These are phyloP conservation scores for Plenodomus tracheiphilus DNA, from an alignment of 2,329 filamentous ascomycete species.

Conservation along the genomic window DNA sequence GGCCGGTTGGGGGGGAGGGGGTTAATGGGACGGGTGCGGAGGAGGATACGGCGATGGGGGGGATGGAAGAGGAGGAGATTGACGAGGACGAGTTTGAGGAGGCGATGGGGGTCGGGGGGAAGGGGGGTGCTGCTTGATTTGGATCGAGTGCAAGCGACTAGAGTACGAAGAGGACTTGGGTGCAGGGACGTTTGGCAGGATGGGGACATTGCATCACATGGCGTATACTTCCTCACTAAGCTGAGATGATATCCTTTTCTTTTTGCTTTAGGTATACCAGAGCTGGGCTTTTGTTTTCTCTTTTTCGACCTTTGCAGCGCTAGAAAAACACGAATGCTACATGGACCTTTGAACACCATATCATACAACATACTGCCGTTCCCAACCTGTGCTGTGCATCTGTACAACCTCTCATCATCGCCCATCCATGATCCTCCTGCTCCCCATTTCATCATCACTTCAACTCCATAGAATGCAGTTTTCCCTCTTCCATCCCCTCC, in stretches of 20 bases:
- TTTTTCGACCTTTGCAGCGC: not conserved
- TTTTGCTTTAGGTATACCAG: constrained; percentile 27
- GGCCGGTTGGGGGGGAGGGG: constrained; percentile 28
- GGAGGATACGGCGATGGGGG: constrained; percentile 36
- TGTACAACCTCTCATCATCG: not conserved
- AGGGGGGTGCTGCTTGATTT: not conserved
- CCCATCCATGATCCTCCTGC: not conserved
- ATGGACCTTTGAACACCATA: constrained; percentile 6
- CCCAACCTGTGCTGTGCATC: too few species aligned
- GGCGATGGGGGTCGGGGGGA: constrained; percentile 34
- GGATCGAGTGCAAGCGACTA: not conserved
- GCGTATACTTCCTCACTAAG: not conserved
- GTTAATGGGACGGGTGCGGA: constrained; percentile 19
- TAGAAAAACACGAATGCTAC: constrained; percentile 13
- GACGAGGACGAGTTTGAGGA: constrained; percentile 53
- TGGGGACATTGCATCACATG: not conserved
- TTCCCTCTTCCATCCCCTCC: too few species aligned
- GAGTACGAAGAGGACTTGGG: not conserved
- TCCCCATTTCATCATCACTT: too few species aligned
- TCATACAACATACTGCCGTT: not conserved
- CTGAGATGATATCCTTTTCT: not conserved
- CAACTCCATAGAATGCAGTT: too few species aligned
- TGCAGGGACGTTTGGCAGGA: not conserved
- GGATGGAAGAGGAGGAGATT: constrained; percentile 41
- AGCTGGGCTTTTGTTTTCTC: constrained; percentile 10